Evolutionary conservation across 2,329 filamentous ascomycete genomes (phyloP).

Genomic region (Ophiosphaerella narmari): DNA sequence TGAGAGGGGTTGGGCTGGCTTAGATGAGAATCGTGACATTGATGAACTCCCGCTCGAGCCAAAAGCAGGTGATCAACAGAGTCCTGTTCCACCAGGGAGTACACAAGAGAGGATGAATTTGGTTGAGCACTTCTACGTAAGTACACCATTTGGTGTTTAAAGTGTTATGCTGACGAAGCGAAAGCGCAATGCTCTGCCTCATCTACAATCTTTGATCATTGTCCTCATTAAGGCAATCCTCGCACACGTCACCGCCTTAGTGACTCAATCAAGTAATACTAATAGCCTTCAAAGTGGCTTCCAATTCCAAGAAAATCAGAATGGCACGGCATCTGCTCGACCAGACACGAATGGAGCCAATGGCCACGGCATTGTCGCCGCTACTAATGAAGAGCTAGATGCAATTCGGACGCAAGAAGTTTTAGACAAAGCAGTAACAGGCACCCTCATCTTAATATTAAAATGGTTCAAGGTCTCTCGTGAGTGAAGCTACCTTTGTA

Average conservation of each 20-base stretch:
- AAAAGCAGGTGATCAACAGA: constrained; percentile 39
- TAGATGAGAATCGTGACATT: constrained; percentile 53
- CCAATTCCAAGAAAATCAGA: constrained; percentile 49
- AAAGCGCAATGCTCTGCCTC: constrained; percentile 75
- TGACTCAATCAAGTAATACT: constrained; percentile 61
- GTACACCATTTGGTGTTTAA: constrained; percentile 40
- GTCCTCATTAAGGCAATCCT: constrained; percentile 89
- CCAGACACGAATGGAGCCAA: constrained; percentile 40
- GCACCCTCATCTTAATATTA: constrained; percentile 79
- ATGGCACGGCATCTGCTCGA: constrained; percentile 40
- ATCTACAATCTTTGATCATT: constrained; percentile 90
- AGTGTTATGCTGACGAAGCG: constrained; percentile 12
- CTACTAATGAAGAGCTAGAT: constrained; percentile 74
- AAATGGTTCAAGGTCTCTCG: constrained; percentile 98
- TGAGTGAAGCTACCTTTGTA: constrained; percentile 54
- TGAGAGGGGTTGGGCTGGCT: constrained; percentile 81
- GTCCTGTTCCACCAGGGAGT: constrained; percentile 52
- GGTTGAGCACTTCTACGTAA: constrained; percentile 84
- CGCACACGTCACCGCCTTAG: constrained; percentile 83
- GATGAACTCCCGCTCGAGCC: constrained; percentile 47
- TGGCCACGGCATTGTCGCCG: constrained; percentile 29
- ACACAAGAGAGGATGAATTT: constrained; percentile 69
- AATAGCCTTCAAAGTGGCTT: constrained; percentile 56
- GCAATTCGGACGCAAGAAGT: constrained; percentile 83
- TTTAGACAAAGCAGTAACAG: constrained; percentile 88